These are phyloP conservation scores for Penicillium sp. DNA, from an alignment of 2,329 filamentous ascomycete genomes.

Conservation along the genomic window DNA sequence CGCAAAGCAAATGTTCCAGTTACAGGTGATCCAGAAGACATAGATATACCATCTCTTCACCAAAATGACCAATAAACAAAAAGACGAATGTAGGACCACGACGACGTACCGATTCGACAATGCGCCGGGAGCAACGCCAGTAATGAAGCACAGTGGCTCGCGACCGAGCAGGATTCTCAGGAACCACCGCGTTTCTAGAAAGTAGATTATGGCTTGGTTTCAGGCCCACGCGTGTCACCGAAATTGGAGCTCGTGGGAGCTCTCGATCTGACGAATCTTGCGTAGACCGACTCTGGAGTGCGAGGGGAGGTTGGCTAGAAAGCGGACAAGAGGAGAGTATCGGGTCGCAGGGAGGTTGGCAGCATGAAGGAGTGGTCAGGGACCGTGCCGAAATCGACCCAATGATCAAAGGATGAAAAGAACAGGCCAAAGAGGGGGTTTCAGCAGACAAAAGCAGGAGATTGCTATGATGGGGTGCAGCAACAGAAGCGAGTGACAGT, in stretches of 20 bases:
- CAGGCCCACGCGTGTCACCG: conserved; percentile 16
- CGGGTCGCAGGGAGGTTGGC: conserved; percentile 31
- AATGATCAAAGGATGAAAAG: conserved; percentile 18
- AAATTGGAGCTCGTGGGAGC: conserved; percentile 11
- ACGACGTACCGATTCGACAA: conserved; percentile 38
- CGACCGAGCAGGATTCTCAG: conserved; percentile 32
- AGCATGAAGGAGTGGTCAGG: conserved; percentile 30
- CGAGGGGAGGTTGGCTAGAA: conserved; percentile 31
- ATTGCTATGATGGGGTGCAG: conserved; percentile 26
- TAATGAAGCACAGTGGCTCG: conserved; percentile 33
- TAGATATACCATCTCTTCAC: not conserved
- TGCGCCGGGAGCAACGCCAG: conserved; percentile 35
- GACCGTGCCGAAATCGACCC: conserved; percentile 10
- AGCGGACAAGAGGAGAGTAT: conserved; percentile 34
- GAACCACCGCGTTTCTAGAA: conserved; percentile 25
- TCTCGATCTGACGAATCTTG: conserved; percentile 17
- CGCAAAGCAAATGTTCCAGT: conserved; percentile 18
- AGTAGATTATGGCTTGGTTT: not conserved
- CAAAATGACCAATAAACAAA: conserved; percentile 1
- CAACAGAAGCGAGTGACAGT: conserved; percentile 27
- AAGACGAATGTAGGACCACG: conserved; percentile 15
- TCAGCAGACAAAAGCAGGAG: conserved; percentile 17
- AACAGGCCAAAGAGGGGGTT: conserved; percentile 10
- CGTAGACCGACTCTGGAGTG: conserved; percentile 22
- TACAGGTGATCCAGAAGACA: not conserved